These are phyloP conservation scores for Friedmanniomyces endolithicus DNA, from an alignment of 495 filamentous ascomycete species.

Conservation along the genomic window DNA sequence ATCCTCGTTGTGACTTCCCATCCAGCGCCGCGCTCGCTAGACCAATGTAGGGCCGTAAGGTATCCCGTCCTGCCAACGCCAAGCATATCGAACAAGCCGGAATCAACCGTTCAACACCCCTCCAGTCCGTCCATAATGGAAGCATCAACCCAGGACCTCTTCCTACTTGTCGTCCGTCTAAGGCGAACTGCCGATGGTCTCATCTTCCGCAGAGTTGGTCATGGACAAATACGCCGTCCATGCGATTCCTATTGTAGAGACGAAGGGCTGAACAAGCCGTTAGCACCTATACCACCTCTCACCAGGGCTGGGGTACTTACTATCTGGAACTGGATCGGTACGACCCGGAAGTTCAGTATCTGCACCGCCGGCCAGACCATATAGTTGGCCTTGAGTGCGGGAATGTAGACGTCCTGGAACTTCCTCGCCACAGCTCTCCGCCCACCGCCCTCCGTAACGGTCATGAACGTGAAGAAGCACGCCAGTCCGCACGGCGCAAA, in stretches of 20 bases:
- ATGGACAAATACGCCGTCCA: constrained; percentile 99
- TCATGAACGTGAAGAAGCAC: constrained; percentile 93
- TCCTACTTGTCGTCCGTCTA: background rate
- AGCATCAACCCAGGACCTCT: background rate
- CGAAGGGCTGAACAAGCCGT: constrained; percentile 59
- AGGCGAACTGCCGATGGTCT: constrained; percentile 5
- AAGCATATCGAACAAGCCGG: no score
- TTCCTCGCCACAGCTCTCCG: constrained; percentile 67
- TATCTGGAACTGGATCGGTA: constrained; percentile 93
- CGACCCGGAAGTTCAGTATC: constrained; percentile 88
- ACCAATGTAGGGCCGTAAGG: no score
- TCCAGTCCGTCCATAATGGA: background rate
- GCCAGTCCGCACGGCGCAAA: constrained; percentile 85
- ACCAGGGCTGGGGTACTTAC: constrained; percentile 42
- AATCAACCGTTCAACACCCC: background rate
- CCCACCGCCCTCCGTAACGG: constrained; percentile 85
- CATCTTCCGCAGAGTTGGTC: constrained; percentile 75
- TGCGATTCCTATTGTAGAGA: constrained; percentile 89
- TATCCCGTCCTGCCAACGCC: no score
- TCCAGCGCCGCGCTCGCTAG: no score
- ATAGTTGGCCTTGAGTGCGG: constrained; percentile 90
- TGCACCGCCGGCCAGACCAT: constrained; percentile 94
- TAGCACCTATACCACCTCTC: background rate
- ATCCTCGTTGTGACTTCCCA: no score
- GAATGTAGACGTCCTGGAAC: constrained; percentile 83